Conservation (phyloP, 202 grass and related monocot species). For the Dendrocalamus latiflorus region DNA sequence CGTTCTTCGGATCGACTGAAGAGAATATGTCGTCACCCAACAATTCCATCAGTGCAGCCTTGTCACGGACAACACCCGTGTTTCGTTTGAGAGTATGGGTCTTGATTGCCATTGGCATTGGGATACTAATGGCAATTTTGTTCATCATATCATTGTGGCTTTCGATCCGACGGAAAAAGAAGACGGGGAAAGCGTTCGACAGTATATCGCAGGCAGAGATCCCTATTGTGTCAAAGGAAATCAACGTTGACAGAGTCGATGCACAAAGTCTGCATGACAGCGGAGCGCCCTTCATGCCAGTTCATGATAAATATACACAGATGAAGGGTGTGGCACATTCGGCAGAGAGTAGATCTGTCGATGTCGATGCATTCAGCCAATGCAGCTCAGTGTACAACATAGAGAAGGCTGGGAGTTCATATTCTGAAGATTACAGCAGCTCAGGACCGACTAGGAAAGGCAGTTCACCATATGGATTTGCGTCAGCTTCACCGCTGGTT, state of each 20-base stretch:
- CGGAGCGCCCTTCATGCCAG: constrained; percentile 35
- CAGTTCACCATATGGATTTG: constrained; percentile 45
- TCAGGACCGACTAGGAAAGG: constrained; percentile 51
- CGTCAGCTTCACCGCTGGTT: constrained; percentile 64
- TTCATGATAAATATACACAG: constrained; percentile 50
- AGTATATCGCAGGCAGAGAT: constrained; percentile 46
- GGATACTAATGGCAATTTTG: constrained; percentile 54
- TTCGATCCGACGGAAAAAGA: constrained; percentile 46
- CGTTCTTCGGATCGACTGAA: constrained; percentile 14
- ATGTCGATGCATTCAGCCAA: constrained; percentile 82
- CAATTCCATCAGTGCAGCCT: constrained; percentile 39
- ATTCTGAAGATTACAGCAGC: constrained; percentile 74
- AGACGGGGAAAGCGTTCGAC: constrained; percentile 43
- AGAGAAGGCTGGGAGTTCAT: constrained; percentile 80
- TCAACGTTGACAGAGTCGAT: constrained; percentile 67
- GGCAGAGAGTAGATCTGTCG: constrained; percentile 58
- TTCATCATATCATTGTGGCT: constrained; percentile 57
- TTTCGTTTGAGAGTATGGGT: constrained; percentile 75
- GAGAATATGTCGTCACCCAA: constrained; percentile 39
- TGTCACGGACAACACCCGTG: constrained; percentile 56
- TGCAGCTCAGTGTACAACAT: constrained; percentile 84
- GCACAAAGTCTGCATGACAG: constrained; percentile 37
- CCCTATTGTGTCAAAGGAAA: constrained; percentile 79
- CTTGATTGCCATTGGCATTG: constrained; percentile 70
- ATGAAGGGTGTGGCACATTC: constrained; percentile 32